Conservation (phyloP, 1,139 yeast species). For the Hyphopichia pseudoburtonii region DNA sequence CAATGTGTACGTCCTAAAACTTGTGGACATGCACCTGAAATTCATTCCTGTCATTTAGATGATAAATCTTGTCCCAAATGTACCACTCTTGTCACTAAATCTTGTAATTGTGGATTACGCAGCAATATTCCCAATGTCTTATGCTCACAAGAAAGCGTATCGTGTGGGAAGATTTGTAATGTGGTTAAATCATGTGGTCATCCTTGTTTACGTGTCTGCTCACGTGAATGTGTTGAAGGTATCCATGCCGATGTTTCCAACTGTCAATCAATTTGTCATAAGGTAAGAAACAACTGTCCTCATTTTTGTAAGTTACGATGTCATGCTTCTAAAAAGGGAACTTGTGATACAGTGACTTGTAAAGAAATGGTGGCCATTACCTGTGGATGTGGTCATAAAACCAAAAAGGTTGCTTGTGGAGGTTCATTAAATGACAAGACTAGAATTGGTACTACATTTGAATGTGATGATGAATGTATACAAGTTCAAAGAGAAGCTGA, state of each 20-base stretch:
- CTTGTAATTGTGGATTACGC: constrained; percentile 71
- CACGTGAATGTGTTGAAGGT: constrained; percentile 33
- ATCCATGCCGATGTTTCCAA: constrained; percentile 32
- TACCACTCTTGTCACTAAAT: constrained; percentile 60
- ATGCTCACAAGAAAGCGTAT: constrained; percentile 67
- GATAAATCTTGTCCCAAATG: constrained; percentile 72
- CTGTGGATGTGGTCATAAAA: constrained; percentile 67
- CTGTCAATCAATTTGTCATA: constrained; percentile 61
- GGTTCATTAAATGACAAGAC: constrained; percentile 34
- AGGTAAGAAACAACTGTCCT: constrained; percentile 52
- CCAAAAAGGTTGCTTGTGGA: constrained; percentile 51
- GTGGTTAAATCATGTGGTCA: constrained; percentile 67
- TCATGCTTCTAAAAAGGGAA: constrained; percentile 52
- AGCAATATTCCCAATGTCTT: constrained; percentile 58
- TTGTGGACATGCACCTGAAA: constrained; percentile 78
- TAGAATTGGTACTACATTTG: constrained; percentile 35
- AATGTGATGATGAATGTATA: constrained; percentile 74
- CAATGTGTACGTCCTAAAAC: constrained; percentile 61
- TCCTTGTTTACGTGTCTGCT: constrained; percentile 62
- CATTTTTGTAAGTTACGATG: constrained; percentile 65
- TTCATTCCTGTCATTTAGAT: constrained; percentile 75
- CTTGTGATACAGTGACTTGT: constrained; percentile 47
- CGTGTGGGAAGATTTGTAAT: constrained; percentile 72
- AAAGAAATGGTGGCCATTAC: constrained; percentile 46
- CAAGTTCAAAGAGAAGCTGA: constrained; percentile 56